A percentile compares a stretch with the other conserved stretches of the same genome.
Conservation (phyloP, 768 basidiomycete species). For the Russula compacta region DNA sequence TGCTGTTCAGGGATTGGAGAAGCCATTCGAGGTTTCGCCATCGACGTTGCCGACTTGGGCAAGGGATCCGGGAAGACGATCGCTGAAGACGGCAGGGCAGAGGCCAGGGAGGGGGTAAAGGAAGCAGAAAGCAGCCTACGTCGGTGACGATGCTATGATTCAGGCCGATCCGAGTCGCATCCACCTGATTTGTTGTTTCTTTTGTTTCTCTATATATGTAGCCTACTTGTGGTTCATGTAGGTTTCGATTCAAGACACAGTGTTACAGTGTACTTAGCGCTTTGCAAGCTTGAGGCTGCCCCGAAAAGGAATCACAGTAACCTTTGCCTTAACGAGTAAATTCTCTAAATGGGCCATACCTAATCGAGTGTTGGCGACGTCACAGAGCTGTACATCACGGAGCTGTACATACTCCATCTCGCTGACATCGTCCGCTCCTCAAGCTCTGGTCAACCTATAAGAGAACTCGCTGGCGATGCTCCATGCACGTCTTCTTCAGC, state of each 20-base stretch:
- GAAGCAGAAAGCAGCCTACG: neutral
- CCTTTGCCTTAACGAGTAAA: neutral
- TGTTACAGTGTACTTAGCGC: too few species aligned
- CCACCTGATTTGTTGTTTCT: neutral
- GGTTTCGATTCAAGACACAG: neutral
- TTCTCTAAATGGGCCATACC: neutral
- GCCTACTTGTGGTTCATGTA: neutral
- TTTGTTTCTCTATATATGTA: neutral
- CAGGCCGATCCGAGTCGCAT: neutral
- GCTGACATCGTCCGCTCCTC: neutral
- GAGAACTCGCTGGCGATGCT: neutral
- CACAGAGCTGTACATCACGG: neutral
- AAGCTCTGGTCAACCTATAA: neutral
- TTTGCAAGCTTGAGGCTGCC: too few species aligned
- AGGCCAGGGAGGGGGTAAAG: constrained; percentile 8
- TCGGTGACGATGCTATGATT: neutral
- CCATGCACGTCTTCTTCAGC: neutral
- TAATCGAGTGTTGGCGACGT: neutral
- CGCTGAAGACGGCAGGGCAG: neutral
- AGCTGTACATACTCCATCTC: neutral
- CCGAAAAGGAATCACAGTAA: too few species aligned
- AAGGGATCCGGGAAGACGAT: constrained; percentile 8
- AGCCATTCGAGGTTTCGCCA: constrained; percentile 2
- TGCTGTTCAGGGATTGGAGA: constrained; percentile 8
- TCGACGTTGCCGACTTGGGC: constrained; percentile 8